phyloP scores from a whole-genome alignment of 495 filamentous ascomycete species.

The Penicillium pulvis region DNA sequence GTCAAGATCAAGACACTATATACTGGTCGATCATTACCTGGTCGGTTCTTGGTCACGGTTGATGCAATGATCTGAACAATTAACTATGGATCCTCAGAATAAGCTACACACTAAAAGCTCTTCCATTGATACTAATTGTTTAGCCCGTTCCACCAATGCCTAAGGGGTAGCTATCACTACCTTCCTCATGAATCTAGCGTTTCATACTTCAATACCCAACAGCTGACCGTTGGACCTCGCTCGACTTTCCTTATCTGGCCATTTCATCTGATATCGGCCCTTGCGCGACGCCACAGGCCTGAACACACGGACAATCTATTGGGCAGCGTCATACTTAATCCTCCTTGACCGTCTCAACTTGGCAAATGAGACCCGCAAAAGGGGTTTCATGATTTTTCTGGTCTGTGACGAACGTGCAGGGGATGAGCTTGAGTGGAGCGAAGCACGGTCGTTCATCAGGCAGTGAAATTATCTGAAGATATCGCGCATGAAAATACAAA shows the following conservation, averaged over 20 bases:
- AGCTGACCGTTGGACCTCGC: background rate
- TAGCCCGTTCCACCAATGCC: background rate
- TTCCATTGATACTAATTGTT: background rate
- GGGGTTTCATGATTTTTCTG: background rate
- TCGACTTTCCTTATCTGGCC: background rate
- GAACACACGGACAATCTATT: background rate
- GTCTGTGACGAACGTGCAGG: background rate
- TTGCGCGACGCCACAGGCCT: background rate
- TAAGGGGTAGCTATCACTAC: background rate
- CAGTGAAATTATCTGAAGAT: too few species aligned
- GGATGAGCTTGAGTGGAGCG: background rate
- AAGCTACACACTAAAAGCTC: background rate
- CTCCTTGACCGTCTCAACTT: background rate
- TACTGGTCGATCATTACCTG: background rate
- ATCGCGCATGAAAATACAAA: background rate
- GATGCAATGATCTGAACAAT: background rate
- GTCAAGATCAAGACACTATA: background rate
- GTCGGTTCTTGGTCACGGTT: background rate
- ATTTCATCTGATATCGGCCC: background rate
- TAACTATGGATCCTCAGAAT: background rate
- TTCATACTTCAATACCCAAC: background rate
- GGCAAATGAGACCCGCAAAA: constrained; percentile 1
- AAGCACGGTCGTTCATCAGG: too few species aligned
- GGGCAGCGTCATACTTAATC: background rate
- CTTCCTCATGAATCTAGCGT: background rate